These are phyloP conservation scores for Salvia splendens DNA, from an alignment of 257 asterid species.

Conservation along the genomic window DNA sequence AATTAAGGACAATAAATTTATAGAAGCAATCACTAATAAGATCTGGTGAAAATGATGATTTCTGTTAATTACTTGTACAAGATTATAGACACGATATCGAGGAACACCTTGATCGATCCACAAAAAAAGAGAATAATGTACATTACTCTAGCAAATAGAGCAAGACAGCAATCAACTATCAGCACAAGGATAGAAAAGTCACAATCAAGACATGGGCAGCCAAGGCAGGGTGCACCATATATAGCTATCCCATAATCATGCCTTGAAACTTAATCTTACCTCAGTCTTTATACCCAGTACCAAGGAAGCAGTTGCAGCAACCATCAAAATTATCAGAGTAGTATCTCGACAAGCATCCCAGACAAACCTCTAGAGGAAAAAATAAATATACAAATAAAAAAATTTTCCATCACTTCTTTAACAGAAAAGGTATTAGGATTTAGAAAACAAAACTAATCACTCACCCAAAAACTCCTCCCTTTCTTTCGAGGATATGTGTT, in stretches of 20 bases:
- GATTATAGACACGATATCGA: not conserved
- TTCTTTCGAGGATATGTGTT: constrained; percentile 89
- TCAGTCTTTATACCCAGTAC: constrained; percentile 89
- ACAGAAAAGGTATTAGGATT: not conserved
- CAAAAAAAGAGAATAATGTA: not conserved
- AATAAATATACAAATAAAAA: constrained; percentile 15
- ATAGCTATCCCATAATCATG: not conserved
- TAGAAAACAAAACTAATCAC: constrained; percentile 1
- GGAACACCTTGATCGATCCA: not conserved
- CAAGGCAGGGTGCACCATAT: not conserved
- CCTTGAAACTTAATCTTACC: constrained; percentile 45
- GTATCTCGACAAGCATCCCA: constrained; percentile 94
- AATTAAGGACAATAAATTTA: constrained; percentile 4
- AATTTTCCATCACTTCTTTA: constrained; percentile 3
- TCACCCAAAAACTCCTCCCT: constrained; percentile 84
- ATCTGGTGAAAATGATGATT: not conserved
- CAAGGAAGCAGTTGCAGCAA: constrained; percentile 95
- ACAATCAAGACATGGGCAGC: not conserved
- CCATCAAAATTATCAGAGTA: constrained; percentile 86
- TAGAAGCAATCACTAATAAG: not conserved
- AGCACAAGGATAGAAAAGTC: not conserved
- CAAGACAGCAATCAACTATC: not conserved
- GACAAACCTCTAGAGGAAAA: constrained; percentile 59
- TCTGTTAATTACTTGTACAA: not conserved
- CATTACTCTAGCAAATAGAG: not conserved